Evolutionary conservation across 495 filamentous ascomycete species (phyloP).

Genomic region (Aspergillus campestris): DNA sequence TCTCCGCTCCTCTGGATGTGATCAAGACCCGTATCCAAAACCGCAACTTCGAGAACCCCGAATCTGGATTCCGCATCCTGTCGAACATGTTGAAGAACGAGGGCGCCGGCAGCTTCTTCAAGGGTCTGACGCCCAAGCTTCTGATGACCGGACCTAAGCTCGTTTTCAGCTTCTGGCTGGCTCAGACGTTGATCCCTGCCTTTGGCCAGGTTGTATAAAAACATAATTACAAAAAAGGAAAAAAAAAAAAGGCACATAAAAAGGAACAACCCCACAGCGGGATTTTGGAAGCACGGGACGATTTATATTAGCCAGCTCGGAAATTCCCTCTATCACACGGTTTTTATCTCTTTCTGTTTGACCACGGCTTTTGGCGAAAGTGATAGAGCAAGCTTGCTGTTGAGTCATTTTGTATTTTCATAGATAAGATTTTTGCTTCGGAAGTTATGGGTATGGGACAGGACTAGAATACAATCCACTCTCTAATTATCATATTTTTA

Average conservation of each 20-base stretch:
- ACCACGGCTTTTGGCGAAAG: slow-evolving; percentile 4
- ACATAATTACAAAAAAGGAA: no score
- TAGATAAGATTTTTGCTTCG: slow-evolving; percentile 12
- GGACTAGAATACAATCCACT: slow-evolving; percentile 7
- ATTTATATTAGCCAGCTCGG: slow-evolving; percentile 13
- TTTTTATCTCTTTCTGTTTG: slow-evolving; percentile 7
- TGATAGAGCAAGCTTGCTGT: slow-evolving; percentile 11
- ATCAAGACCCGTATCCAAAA: slow-evolving; percentile 99
- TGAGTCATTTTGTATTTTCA: slow-evolving; percentile 11
- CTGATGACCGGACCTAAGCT: slow-evolving; percentile 98
- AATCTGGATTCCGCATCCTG: slow-evolving; percentile 84
- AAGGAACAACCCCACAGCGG: not conserved
- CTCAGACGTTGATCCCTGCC: slow-evolving; percentile 80
- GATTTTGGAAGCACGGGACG: not conserved
- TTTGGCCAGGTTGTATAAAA: slow-evolving; percentile 54
- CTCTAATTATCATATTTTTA: slow-evolving; percentile 8
- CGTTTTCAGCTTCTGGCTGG: slow-evolving; percentile 99
- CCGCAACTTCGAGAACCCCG: slow-evolving; percentile 95
- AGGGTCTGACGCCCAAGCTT: slow-evolving; percentile 92
- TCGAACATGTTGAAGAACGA: slow-evolving; percentile 88
- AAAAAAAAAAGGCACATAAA: slow-evolving; percentile 3
- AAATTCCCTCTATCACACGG: not conserved
- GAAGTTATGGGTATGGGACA: slow-evolving; percentile 1
- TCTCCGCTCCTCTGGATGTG: slow-evolving; percentile 93
- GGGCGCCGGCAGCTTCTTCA: slow-evolving; percentile 84